A percentile compares a stretch with the other conserved stretches of the same genome.
phyloP scores from a whole-genome alignment of 805 yeast species.

The Torulaspora microellipsoides region DNA sequence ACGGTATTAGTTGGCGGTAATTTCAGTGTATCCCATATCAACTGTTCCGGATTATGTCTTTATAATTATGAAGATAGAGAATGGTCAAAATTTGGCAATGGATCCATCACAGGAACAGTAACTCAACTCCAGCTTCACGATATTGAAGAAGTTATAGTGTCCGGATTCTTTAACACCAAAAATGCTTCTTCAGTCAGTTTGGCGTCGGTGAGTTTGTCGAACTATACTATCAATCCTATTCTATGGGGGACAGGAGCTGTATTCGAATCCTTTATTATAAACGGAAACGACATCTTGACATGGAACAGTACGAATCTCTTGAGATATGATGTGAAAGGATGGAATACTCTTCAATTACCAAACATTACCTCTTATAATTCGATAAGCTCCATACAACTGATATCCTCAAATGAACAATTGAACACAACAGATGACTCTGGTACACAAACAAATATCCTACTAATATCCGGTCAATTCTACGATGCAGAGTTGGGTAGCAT shows the following conservation, averaged over 20 bases:
- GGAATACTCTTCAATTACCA: constrained; percentile 8
- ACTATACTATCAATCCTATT: constrained; percentile 11
- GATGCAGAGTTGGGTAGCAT: constrained; percentile 34
- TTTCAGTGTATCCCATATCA: constrained; percentile 53
- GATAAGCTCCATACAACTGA: not conserved
- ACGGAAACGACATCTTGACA: constrained; percentile 12
- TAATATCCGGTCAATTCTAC: constrained; percentile 40
- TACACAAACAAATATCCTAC: not conserved
- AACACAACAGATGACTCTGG: constrained; percentile 5
- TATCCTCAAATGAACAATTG: not conserved
- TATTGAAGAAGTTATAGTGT: constrained; percentile 38
- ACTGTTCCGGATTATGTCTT: constrained; percentile 63
- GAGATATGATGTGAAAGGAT: constrained; percentile 6
- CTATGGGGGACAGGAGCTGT: constrained; percentile 5
- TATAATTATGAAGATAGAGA: constrained; percentile 50
- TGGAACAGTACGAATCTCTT: constrained; percentile 21
- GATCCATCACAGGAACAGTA: constrained; percentile 47
- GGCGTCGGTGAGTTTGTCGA: constrained; percentile 32
- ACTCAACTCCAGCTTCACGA: constrained; percentile 48
- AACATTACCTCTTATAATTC: too few species aligned
- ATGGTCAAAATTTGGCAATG: constrained; percentile 44
- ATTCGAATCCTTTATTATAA: constrained; percentile 18
- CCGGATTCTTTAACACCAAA: constrained; percentile 45
- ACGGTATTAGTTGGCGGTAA: constrained; percentile 63
- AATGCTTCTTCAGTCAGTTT: constrained; percentile 41